These are phyloP conservation scores for Ustilago bromivora DNA, from an alignment of 1,284 basidiomycete species.

Conservation along the genomic window DNA sequence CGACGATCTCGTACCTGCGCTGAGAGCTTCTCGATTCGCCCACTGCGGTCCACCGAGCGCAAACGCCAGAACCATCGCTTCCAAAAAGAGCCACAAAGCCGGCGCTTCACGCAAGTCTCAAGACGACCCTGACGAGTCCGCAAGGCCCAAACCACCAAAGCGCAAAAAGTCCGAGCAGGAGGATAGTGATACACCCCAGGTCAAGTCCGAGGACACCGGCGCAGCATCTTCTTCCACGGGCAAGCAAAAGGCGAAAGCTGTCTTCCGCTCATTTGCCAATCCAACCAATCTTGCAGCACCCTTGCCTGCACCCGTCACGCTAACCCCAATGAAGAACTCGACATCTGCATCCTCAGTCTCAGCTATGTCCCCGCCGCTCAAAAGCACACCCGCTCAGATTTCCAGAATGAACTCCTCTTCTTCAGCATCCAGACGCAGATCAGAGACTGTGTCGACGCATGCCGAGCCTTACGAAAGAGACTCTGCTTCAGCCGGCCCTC, in stretches of 20 bases:
- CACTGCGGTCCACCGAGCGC: slow-evolving; percentile 54
- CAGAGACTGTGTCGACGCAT: slow-evolving; percentile 27
- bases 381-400: slow-evolving; percentile 8
- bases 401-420: slow-evolving; percentile 26
- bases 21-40: slow-evolving; percentile 58
- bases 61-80: slow-evolving; percentile 48
- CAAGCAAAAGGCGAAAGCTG: slow-evolving; percentile 57
- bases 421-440: slow-evolving; percentile 27
- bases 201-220: slow-evolving; percentile 7
- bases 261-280: slow-evolving; percentile 61
- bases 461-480: slow-evolving; percentile 21
- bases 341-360: slow-evolving; percentile 15
- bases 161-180: slow-evolving; percentile 35
- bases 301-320: slow-evolving; percentile 25
- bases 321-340: slow-evolving; percentile 12
- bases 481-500: slow-evolving; percentile 5
- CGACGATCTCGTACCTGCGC: slow-evolving; percentile 60
- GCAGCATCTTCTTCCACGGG: slow-evolving; percentile 9
- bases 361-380: slow-evolving; percentile 24
- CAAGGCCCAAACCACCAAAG: slow-evolving; percentile 25
- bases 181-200: slow-evolving; percentile 6
- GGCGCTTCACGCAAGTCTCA: slow-evolving; percentile 26
- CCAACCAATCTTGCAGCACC: slow-evolving; percentile 60
- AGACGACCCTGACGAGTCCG: slow-evolving; percentile 17
- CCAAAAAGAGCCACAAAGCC: slow-evolving; percentile 43